Conservation (phyloP, 148 eudicot genomes). For the Fagopyrum homotropicum region DNA sequence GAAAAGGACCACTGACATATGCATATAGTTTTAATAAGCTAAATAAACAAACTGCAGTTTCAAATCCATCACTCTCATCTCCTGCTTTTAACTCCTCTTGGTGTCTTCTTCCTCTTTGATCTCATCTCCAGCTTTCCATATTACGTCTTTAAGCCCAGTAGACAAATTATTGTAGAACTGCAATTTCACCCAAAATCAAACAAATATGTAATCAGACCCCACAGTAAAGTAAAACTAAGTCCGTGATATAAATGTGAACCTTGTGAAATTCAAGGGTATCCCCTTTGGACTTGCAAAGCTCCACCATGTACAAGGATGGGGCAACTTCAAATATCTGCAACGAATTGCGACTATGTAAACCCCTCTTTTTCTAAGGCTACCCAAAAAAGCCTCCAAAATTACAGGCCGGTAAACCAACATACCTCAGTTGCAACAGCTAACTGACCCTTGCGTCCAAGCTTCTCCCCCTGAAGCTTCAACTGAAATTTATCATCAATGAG, state of each 20-base stretch:
- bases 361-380: neutral
- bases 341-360: neutral
- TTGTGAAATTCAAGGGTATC: slow-evolving; percentile 94
- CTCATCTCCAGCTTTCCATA: slow-evolving; percentile 80
- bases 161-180: slow-evolving; percentile 93
- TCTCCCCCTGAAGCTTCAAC: slow-evolving; percentile 91
- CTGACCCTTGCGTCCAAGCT: slow-evolving; percentile 89
- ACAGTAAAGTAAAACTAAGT: neutral
- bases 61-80: too few species aligned
- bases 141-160: slow-evolving; percentile 82
- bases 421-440: slow-evolving; percentile 92
- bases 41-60: too few species aligned
- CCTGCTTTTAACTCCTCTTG: neutral
- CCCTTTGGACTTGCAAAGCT: slow-evolving; percentile 80
- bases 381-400: neutral
- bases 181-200: slow-evolving; percentile 5
- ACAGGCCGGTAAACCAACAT: neutral
- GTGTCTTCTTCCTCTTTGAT: slow-evolving; percentile 40
- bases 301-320: slow-evolving; percentile 90
- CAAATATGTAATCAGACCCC: neutral
- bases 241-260: slow-evolving; percentile 22
- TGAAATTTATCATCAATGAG: slow-evolving; percentile 18
- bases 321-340: slow-evolving; percentile 88
- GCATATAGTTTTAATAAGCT: neutral
- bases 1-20: neutral